Base-by-base conservation (phyloP, 2,329 filamentous ascomycete genomes). In the Pochonia chlamydosporia region DNA sequence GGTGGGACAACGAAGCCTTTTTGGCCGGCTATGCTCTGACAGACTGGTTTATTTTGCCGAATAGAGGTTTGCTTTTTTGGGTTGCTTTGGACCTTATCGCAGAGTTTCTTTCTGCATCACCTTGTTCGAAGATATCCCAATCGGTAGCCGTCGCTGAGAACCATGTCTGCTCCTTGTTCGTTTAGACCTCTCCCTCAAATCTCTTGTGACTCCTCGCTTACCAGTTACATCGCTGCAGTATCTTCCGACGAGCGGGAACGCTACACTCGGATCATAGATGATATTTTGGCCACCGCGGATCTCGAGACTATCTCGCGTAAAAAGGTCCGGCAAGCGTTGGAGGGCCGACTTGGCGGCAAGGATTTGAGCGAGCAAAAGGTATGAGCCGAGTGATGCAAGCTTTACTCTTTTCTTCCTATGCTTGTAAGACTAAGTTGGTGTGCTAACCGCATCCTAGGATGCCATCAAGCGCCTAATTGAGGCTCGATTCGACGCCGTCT, bases 401-500 rank as follows among this genome's bases (percentile, higher is more conserved):
- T n/a, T n/a, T n/a, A n/a, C n/a, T n/a, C n/a, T n/a, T n/a, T n/a
- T n/a, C n/a, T n/a, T n/a, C n/a, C n/a, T n/a, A n/a, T 18, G n/a
- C n/a, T 10, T 6, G 31, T 10, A 16, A 16, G 35, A 10, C n/a
- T 4, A 23, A 7, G 3, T 14, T 8, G 18, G 35, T 6, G 16
- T 33, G 30, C 51, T 49, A 43, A 47, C 9, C 5, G 25, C 13
- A 23, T 28, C 6, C 33, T n/a, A 89, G 85, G 71, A 76, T 61
- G 80, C 81, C 13, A 84, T 89, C 65, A 88, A 88, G 62, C 71
- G 71, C 44, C 72, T 90, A 42, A 89, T 90, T 47, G 83, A 85
- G 67, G 75, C 80, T 55, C 82, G 86, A 16, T 90, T 90, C 63
- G 86, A 90, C 59, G 78, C 83, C 48, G 78, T 85, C 56, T 80